Base-by-base conservation (phyloP, 257 asterid species). In the Salvia miltiorrhiza region DNA sequence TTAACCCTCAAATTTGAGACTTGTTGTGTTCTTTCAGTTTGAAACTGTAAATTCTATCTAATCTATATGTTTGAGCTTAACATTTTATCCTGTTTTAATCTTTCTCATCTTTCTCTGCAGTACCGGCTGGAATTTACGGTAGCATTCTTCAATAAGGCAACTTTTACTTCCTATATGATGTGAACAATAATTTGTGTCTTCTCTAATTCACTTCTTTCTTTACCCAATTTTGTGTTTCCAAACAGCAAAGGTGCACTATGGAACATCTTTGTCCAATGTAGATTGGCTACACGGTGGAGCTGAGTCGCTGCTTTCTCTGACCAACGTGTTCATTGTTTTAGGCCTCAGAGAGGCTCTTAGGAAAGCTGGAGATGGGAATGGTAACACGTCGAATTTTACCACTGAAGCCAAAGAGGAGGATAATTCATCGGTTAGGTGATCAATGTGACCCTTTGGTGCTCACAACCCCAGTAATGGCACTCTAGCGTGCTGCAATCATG, bases 211-310 rank as follows among this genome's bases (percentile, higher is more conserved):
- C 1, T 1, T 33, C 7, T 19, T 0, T 1, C 0, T 11, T 6
- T 21, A 0, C 32, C 63, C 39, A 66, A 35, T 49, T 48, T 62
- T 21, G 49, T 37, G 50, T 28, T 24, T 73, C 75, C 75, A 30
- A 73, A 74, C 90, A 90, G 98, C 97, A 40, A 92, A 92, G 84
- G 93, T 92, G 78, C 89, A 90, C 47, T 92, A 86, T 74, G 98
- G 98, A 41, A 92, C 96, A 63, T 88, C 97, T 24, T 83, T 92
- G 74, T 92, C 98, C 70, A 90, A 93, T 63, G 96, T 90, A 41
- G 99, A 93, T 68, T 93, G 97, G 96, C 79, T 90, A 85, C 99
- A 90, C 41, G 97, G 97, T 73, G 95, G 99, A 59, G 99, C 97
- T 7, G 99, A 93, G 85, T 93, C 99, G 16, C 77, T 90, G 67